Base-by-base conservation (phyloP, 306 rosid genomes). In the Medicago arabica region DNA sequence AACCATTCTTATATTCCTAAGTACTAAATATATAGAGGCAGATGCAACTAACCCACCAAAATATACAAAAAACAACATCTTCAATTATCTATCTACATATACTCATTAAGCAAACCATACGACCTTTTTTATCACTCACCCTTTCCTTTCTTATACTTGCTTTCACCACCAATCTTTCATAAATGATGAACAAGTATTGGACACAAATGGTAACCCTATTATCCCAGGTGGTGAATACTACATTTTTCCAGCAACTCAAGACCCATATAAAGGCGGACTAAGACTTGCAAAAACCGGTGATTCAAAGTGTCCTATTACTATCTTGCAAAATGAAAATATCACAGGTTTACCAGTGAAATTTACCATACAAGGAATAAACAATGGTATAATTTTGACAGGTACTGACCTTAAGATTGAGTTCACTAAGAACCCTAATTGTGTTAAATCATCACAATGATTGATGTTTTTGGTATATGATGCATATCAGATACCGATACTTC, bases 351-450 rank as follows among this genome's bases (percentile, higher is more conserved):
- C 39, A 7, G 69, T 76, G 17, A 76, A 13, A 12, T 76, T 57
- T 38, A 41, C 2, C 14, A 6, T 15, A 5, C 14, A 6, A 3
- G 21, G 10, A 0, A 5, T 0, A 47, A 11, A 4, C 19, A 1
- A n/a, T 1, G 10, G 63, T 6, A 28, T 3, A 34, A 47, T 61
- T 14, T 17, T 44, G 15, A 62, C 23, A n/a, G 62, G 21, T 60
- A 75, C 23, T 7, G 17, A 16, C 8, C 3, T 69, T 36, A 60
- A 69, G 5, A 69, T 69, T 8, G 74, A 69, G 60, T 69, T 47
- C 43, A 49, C 43, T 4, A 15, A 25, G 73, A 23, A 68, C n/a
- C 46, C 46, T 40, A 40, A 40, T 40, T 40, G 46, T 40, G 46
- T 8, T 40, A 9, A 40, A 40, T 40, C 46, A 40, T 40, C 46